phyloP scores from a whole-genome alignment of 1,284 basidiomycete genomes.

The Somion occarium region DNA sequence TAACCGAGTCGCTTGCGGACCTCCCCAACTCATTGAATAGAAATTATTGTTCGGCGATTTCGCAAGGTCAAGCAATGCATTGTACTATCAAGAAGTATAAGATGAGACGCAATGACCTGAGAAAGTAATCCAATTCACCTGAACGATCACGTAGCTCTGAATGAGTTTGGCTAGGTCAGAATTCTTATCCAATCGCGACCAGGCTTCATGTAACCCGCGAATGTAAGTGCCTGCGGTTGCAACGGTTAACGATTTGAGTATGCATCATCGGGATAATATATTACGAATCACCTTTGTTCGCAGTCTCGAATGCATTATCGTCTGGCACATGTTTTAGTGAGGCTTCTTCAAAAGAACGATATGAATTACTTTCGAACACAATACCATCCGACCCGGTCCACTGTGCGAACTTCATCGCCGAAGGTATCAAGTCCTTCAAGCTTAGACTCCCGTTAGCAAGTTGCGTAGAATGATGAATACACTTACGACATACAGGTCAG shows the following conservation, averaged over 20 bases:
- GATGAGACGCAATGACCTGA: not conserved
- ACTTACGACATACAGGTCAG: constrained; percentile 4
- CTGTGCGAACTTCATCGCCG: not conserved
- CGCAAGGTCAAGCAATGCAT: not conserved
- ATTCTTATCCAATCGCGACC: not conserved
- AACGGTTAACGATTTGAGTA: no score
- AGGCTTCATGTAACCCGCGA: not conserved
- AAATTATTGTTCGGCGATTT: not conserved
- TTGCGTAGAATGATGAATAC: no score
- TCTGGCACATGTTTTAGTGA: not conserved
- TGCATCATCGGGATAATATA: not conserved
- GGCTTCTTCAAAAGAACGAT: not conserved
- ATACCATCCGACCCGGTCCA: not conserved
- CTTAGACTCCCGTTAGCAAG: no score
- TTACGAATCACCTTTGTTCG: not conserved
- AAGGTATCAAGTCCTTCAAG: not conserved
- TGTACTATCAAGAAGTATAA: not conserved
- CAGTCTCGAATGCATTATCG: not conserved
- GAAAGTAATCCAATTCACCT: not conserved
- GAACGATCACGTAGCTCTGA: not conserved
- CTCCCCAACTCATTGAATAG: not conserved
- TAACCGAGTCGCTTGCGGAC: not conserved
- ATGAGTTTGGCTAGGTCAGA: not conserved
- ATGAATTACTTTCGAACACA: not conserved
- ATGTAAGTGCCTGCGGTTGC: not conserved